A percentile compares a stretch with the other conserved stretches of the same genome.
Conservation (phyloP, 192 early-diverging fungal genomes). For the Linnemannia hyalina region DNA sequence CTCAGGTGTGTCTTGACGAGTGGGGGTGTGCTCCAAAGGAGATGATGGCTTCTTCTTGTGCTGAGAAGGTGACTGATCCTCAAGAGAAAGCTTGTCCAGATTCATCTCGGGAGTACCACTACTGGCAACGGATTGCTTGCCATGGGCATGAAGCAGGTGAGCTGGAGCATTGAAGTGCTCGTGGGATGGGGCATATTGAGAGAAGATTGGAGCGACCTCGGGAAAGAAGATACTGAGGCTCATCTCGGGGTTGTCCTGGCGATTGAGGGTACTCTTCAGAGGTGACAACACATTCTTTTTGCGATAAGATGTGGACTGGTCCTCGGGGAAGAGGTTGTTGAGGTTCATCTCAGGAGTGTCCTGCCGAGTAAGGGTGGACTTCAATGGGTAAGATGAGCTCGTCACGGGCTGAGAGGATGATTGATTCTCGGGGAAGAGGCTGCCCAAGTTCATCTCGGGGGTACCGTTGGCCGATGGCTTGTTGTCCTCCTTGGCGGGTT, state of each 20-base stretch:
- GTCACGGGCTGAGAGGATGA: neutral
- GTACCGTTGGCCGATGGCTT: neutral
- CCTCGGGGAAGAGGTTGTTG: conserved; percentile 10
- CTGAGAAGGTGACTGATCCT: too few relatives aligned
- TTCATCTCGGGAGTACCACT: neutral
- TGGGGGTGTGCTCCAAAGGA: neutral
- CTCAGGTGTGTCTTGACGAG: conserved; percentile 2
- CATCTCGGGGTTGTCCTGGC: neutral
- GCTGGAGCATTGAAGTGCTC: too few relatives aligned
- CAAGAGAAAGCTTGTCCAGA: neutral
- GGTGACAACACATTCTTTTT: neutral
- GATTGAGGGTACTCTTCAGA: too few relatives aligned
- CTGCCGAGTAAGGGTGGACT: neutral
- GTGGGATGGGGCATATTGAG: too few relatives aligned
- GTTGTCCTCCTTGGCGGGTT: neutral
- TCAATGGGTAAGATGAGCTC: neutral
- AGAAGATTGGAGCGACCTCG: neutral
- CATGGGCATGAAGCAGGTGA: neutral
- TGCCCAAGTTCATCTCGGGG: conserved; percentile 4
- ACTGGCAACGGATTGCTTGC: neutral
- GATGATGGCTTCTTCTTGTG: neutral
- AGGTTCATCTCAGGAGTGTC: conserved; percentile 23
- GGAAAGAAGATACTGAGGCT: too few relatives aligned
- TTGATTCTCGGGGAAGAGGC: neutral
- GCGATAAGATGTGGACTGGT: neutral